Percentiles rank a stretch among this genome's conserved stretches.
phyloP scores from a whole-genome alignment of 148 eudicot species.

The Fagopyrum esculentum region DNA sequence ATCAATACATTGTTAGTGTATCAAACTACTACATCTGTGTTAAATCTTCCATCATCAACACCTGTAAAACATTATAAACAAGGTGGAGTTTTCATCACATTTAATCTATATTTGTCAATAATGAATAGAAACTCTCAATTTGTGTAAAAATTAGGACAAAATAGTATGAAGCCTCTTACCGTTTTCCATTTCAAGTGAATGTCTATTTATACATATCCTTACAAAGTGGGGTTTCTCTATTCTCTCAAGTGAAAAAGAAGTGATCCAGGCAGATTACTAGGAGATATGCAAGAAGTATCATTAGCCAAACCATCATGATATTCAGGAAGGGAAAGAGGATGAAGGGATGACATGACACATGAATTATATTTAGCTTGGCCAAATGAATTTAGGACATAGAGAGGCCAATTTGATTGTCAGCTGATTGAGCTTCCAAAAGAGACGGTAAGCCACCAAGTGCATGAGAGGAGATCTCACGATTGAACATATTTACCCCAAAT shows the following conservation, averaged over 20 bases:
- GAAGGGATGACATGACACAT: constrained; percentile 28
- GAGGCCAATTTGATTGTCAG: constrained; percentile 35
- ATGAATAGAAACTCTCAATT: background rate
- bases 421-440: constrained; percentile 38
- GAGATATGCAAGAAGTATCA: constrained; percentile 32
- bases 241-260: constrained; percentile 31
- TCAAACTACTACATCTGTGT: too few species aligned
- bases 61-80: too few species aligned
- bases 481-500: constrained; percentile 24
- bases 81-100: background rate
- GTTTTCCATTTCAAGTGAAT: constrained; percentile 40
- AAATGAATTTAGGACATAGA: constrained; percentile 31
- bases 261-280: constrained; percentile 27
- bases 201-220: constrained; percentile 35
- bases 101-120: background rate
- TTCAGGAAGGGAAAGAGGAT: constrained; percentile 60
- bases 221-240: constrained; percentile 37
- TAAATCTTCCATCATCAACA: too few species aligned
- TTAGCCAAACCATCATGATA: constrained; percentile 47
- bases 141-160: background rate
- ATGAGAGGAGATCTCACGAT: constrained; percentile 50
- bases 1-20: too few species aligned
- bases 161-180: constrained; percentile 23
- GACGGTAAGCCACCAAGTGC: constrained; percentile 54
- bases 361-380: constrained; percentile 32